Base-by-base conservation (phyloP, 2,329 filamentous ascomycete genomes). In the Aspergillus intermedius region DNA sequence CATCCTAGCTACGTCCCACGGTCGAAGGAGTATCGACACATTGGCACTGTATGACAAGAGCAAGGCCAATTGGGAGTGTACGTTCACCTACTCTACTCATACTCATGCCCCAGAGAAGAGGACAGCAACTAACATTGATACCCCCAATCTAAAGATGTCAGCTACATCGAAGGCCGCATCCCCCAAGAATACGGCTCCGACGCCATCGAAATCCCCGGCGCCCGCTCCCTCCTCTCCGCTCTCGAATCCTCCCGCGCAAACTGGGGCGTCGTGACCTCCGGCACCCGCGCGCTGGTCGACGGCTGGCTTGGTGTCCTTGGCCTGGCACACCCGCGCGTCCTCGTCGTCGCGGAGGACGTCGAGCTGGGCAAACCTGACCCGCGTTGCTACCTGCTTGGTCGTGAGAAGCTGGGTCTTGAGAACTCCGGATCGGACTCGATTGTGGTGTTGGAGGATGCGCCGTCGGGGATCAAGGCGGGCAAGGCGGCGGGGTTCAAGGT, bases 31-130 rank as follows among this genome's bases (percentile, higher is more conserved):
- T 57, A 95, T 97, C 61, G 93, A 98, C 60, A 83, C 87, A 2
- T 77, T 98, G 50, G 81, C 81, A 65, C 74, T 91, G 23, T 80
- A 95, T 50, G 84, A 88, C 53, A 87, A 89, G 13, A 83, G 87
- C 58, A 88, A 89, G 65, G 93, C 93, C 39, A 96, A 86, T 60
- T 91, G 87, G 89, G 89, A 95, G 55, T 95, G 89, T 94, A 72
- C 73, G 87, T 81, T 45, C 4, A 34, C 15, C 32, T 44, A 21
- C 19, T n/a, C 2, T 32, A 13, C 30, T 22, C 21, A 22, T 22
- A 22, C 21, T 5, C 21, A 32, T 32, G 13, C 10, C 30, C 9
- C 30, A 32, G 8, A 17, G 5, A 3, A 15, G 10, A n/a, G 15
- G 19, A 17, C 28, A 15, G 13, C 32, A 5, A 30, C 15, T 10